Conservation (phyloP, 495 filamentous ascomycete species). For the Penicillium silybi region DNA sequence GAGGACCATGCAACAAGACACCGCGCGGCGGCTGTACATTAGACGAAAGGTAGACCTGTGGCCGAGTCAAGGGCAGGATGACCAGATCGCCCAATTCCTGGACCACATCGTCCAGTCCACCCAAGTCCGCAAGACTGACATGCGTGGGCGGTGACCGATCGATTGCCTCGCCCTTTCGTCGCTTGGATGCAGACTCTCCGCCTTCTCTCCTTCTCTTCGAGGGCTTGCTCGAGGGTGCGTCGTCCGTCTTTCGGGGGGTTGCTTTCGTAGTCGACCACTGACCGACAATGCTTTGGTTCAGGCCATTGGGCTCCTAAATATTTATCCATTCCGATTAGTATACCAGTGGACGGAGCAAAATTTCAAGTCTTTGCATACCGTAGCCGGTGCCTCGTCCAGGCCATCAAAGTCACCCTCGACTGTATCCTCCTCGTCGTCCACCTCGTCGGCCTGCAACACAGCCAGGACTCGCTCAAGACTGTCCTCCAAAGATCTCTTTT, state of each 20-base stretch:
- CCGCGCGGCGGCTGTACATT: conserved; percentile 75
- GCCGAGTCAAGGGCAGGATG: conserved; percentile 73
- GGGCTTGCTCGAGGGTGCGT: conserved; percentile 8
- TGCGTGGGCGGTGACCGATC: conserved; percentile 71
- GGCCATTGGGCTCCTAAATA: conserved; percentile 60
- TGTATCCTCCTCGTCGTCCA: conserved; percentile 48
- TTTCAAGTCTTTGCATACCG: conserved; percentile 20
- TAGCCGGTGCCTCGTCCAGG: conserved; percentile 41
- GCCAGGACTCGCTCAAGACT: conserved; percentile 81
- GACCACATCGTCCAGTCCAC: conserved; percentile 79
- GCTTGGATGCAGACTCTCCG: conserved; percentile 66
- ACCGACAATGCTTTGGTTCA: conserved; percentile 72
- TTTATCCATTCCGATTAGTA: conserved; percentile 5
- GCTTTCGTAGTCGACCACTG: conserved; percentile 57
- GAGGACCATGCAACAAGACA: conserved; percentile 86
- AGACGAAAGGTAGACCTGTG: conserved; percentile 58
- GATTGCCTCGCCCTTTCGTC: conserved; percentile 54
- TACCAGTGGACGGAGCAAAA: background rate
- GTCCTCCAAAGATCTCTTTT: conserved; percentile 75
- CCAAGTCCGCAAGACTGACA: conserved; percentile 74
- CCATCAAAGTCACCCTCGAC: conserved; percentile 66
- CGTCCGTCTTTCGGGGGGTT: conserved; percentile 29
- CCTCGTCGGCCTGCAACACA: conserved; percentile 62
- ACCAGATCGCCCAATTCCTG: conserved; percentile 73
- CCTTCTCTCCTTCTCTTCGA: conserved; percentile 52